A percentile compares a stretch with the other conserved stretches of the same genome.
phyloP scores from a whole-genome alignment of 2,329 filamentous ascomycete genomes.

The Aureobasidium sp. region DNA sequence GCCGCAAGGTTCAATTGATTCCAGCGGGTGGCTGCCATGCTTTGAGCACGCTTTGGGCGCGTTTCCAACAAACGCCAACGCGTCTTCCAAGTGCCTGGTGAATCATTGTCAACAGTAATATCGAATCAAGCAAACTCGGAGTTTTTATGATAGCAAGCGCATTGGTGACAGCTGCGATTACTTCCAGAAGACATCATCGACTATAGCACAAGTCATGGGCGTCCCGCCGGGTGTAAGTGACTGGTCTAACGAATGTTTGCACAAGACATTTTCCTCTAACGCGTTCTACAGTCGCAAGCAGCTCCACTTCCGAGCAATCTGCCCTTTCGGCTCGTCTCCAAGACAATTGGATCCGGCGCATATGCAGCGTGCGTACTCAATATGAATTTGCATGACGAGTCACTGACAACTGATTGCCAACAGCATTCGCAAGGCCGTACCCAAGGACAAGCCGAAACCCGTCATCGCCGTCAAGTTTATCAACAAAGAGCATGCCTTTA shows the following conservation, averaged over 20 bases:
- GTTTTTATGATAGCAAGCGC: background rate
- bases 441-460: conserved; percentile 58
- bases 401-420: background rate
- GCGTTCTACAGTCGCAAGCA: conserved; percentile 61
- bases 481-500: conserved; percentile 89
- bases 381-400: background rate
- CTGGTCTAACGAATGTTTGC: background rate
- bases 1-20: background rate
- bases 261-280: conserved; percentile 5
- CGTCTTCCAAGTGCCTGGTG: background rate
- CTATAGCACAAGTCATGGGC: conserved; percentile 18
- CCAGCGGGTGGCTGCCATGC: background rate
- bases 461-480: conserved; percentile 98
- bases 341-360: conserved; percentile 91
- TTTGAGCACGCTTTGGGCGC: background rate
- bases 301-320: conserved; percentile 77
- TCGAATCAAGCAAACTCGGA: background rate
- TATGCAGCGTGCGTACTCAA: conserved; percentile 73
- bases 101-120: conserved; percentile 1
- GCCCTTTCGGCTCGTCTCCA: conserved; percentile 89
- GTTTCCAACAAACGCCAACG: conserved; percentile 5
- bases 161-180: background rate
- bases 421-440: conserved; percentile 89
- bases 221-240: conserved; percentile 24
- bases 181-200: background rate